Conservation (phyloP, 2,329 filamentous ascomycete species). For the Fusarium pseudograminearum region DNA sequence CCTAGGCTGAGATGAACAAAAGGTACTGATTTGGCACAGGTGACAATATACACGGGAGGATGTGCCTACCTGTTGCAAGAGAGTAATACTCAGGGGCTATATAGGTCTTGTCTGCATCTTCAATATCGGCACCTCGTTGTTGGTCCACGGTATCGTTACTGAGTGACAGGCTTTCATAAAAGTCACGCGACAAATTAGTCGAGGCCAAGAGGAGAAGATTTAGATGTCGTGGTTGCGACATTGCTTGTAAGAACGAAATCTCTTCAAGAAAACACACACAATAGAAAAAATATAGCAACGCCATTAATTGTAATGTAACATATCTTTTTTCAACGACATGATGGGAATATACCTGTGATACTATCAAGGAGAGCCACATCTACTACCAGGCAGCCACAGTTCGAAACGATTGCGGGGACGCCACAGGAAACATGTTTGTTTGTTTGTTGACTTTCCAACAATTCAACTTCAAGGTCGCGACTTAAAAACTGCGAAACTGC, state of each 20-base stretch:
- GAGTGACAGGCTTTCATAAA: background rate
- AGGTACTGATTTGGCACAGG: background rate
- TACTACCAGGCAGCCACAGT: constrained; percentile 21
- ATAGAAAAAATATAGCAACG: background rate
- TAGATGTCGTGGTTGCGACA: background rate
- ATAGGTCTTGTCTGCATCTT: background rate
- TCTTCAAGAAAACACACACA: background rate
- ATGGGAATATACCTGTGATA: constrained; percentile 1
- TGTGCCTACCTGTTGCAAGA: background rate
- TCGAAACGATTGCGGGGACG: constrained; percentile 19
- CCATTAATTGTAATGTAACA: background rate
- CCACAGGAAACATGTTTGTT: constrained; percentile 35
- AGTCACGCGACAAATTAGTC: background rate
- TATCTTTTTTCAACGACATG: background rate
- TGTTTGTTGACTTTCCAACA: constrained; percentile 40
- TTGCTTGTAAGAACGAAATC: too few relatives aligned
- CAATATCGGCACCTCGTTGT: too few relatives aligned
- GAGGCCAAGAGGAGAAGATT: background rate
- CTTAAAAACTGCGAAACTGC: background rate
- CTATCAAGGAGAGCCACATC: constrained; percentile 29
- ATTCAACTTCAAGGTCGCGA: constrained; percentile 17
- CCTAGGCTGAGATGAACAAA: background rate
- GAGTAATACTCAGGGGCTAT: background rate
- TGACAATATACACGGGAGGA: background rate
- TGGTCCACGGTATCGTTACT: background rate